Conservation (phyloP, 2,329 filamentous ascomycete species). For the Sporothrix luriei region DNA sequence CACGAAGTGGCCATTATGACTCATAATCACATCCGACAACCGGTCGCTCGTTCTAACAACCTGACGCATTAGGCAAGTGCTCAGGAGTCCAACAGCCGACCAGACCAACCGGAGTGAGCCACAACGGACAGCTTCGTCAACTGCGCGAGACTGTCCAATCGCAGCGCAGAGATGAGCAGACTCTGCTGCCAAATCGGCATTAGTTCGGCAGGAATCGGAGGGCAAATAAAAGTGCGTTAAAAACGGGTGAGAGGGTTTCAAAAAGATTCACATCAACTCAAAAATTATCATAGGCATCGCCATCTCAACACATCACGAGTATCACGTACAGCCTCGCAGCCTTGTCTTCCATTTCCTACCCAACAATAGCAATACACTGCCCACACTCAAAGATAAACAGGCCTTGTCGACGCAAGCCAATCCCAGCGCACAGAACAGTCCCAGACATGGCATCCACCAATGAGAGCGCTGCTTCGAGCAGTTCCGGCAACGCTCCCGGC, state of each 20-base stretch:
- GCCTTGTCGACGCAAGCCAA: conserved; percentile 24
- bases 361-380: not conserved
- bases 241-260: too few relatives aligned
- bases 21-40: not conserved
- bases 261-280: not conserved
- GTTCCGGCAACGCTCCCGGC: conserved; percentile 31
- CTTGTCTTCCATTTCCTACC: not conserved
- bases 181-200: conserved; percentile 21
- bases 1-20: not conserved
- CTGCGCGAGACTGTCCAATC: conserved; percentile 20
- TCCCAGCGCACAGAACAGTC: conserved; percentile 18
- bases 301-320: not conserved
- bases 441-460: conserved; percentile 28
- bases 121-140: not conserved
- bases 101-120: conserved; percentile 2
- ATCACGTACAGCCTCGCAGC: conserved; percentile 12
- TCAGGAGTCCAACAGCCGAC: not conserved
- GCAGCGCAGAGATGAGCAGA: conserved; percentile 16
- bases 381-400: conserved; percentile 7
- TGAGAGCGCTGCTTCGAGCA: conserved; percentile 23
- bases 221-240: not conserved
- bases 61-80: conserved; percentile 19
- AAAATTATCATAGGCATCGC: conserved; percentile 8
- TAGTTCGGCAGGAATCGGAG: conserved; percentile 26
- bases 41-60: not conserved